Percentiles rank a stretch among this genome's conserved stretches.
phyloP scores from a whole-genome alignment of 768 basidiomycete genomes.

The Glaciozyma antarctica region DNA sequence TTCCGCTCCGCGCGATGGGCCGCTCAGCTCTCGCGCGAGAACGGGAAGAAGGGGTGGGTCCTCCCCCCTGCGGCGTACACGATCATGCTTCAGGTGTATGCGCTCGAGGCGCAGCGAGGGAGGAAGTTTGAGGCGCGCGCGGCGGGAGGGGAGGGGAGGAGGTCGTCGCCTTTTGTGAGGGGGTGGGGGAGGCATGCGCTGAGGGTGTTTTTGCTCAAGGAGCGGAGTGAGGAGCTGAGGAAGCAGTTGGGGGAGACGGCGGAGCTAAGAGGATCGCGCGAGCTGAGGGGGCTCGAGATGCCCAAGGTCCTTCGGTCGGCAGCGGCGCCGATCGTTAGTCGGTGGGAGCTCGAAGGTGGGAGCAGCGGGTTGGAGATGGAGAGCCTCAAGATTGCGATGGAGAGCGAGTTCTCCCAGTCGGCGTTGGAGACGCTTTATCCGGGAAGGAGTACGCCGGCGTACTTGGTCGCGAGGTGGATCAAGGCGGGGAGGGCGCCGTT shows the following conservation, averaged over 20 bases:
- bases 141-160: too few species aligned
- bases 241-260: not conserved
- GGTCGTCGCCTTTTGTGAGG: not conserved
- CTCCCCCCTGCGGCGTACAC: conserved; percentile 62
- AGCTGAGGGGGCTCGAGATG: not conserved
- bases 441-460: too few species aligned
- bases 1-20: conserved; percentile 57
- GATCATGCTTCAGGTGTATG: conserved; percentile 58
- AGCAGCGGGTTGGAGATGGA: conserved; percentile 10
- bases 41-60: conserved; percentile 45
- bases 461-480: too few species aligned
- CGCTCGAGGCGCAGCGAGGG: conserved; percentile 26
- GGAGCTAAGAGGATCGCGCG: not conserved
- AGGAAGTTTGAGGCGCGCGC: not conserved
- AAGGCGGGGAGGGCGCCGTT: too few species aligned
- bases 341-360: conserved; percentile 24
- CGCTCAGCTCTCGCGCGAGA: conserved; percentile 10
- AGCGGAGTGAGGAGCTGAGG: not conserved
- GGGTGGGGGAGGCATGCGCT: conserved; percentile 29
- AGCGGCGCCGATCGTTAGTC: conserved; percentile 22
- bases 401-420: not conserved
- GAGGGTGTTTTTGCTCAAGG: conserved; percentile 15
- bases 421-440: conserved; percentile 19
- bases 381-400: conserved; percentile 18
- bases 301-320: conserved; percentile 9